Evolutionary conservation across 352 stramenopile genomes (phyloP).

Genomic region (Phytopythium kandeliae): DNA sequence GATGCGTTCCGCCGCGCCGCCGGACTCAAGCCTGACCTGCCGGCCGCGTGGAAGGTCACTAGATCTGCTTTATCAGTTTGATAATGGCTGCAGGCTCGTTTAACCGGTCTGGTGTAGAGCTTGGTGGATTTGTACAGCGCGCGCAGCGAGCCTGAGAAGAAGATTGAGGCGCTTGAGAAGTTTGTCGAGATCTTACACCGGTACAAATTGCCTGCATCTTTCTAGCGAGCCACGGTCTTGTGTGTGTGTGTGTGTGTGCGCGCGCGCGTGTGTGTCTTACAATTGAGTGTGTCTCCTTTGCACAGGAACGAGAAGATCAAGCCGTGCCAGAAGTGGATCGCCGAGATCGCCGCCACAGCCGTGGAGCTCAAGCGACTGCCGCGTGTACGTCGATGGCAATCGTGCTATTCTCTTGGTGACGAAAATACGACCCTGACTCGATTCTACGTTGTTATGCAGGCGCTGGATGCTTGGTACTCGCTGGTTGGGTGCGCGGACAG

Average conservation of each 20-base stretch:
- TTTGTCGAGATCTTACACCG: conserved; percentile 64
- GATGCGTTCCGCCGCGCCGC: conserved; percentile 58
- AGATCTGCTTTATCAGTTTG: too few species aligned
- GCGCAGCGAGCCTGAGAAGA: conserved; percentile 43
- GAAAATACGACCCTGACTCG: too few species aligned
- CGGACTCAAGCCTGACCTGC: conserved; percentile 65
- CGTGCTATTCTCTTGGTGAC: not conserved
- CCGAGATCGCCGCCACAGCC: conserved; percentile 52
- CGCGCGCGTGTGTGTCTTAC: too few species aligned
- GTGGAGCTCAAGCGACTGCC: conserved; percentile 44
- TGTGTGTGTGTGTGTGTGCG: too few species aligned
- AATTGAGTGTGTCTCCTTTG: too few species aligned
- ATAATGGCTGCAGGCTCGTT: too few species aligned
- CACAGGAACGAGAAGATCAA: conserved; percentile 68
- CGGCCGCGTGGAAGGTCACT: conserved; percentile 85
- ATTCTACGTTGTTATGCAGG: conserved; percentile 24
- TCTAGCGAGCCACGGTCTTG: too few species aligned
- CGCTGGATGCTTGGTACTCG: conserved; percentile 71
- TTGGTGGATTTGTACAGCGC: conserved; percentile 72
- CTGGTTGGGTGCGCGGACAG: conserved; percentile 34
- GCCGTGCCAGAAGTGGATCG: conserved; percentile 74
- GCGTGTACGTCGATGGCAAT: conserved; percentile 16
- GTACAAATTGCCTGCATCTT: too few species aligned
- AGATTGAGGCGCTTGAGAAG: conserved; percentile 65
- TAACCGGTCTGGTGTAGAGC: conserved; percentile 25